These are phyloP conservation scores for Microbotryomycetes sp. DNA, from an alignment of 1,284 basidiomycete genomes.

Conservation along the genomic window DNA sequence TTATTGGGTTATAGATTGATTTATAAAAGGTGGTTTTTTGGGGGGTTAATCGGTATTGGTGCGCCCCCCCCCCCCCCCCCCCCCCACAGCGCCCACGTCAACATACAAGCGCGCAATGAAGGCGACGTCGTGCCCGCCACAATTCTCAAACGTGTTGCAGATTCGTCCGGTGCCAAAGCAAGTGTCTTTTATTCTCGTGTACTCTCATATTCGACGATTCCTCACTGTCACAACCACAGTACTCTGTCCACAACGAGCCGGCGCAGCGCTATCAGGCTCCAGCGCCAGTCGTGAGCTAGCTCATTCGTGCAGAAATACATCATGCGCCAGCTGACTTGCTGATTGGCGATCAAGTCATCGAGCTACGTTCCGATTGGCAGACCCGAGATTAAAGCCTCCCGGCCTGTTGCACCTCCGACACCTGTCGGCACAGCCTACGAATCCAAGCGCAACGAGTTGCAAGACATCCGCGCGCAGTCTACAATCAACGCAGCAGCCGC, in stretches of 20 bases:
- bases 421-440: slow-evolving; percentile 39
- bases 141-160: slow-evolving; percentile 81
- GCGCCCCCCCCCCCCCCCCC: no score
- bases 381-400: slow-evolving; percentile 35
- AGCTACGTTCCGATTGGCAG: slow-evolving; percentile 39
- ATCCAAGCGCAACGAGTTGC: slow-evolving; percentile 38
- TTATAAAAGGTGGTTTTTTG: no score
- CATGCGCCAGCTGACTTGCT: background rate
- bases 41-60: background rate
- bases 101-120: slow-evolving; percentile 85
- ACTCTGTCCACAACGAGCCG: slow-evolving; percentile 55
- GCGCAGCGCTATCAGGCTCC: slow-evolving; percentile 35
- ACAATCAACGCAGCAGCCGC: slow-evolving; percentile 17
- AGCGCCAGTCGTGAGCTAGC: slow-evolving; percentile 32
- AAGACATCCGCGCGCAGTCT: slow-evolving; percentile 32
- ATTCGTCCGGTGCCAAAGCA: slow-evolving; percentile 72
- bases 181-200: background rate
- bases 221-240: slow-evolving; percentile 48
- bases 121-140: slow-evolving; percentile 68
- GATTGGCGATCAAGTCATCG: slow-evolving; percentile 14
- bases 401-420: slow-evolving; percentile 24
- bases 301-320: background rate
- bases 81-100: slow-evolving; percentile 59
- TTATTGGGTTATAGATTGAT: no score
- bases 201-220: background rate